Evolutionary conservation across 1,284 basidiomycete genomes (phyloP).

Genomic region (Violaceomyces palustris): DNA sequence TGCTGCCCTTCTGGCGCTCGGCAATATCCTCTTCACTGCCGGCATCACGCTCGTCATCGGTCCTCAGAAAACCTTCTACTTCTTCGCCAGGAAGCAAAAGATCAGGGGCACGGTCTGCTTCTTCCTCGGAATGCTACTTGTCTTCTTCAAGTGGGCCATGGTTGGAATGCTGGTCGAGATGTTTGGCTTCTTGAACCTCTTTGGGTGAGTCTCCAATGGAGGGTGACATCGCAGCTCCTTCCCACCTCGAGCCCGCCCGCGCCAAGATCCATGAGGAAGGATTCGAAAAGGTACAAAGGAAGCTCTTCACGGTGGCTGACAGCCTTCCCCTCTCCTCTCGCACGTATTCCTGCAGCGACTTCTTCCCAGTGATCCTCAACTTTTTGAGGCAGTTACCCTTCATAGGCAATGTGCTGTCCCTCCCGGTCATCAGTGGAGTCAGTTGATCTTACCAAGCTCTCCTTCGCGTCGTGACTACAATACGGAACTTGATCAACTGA

Average conservation of each 20-base stretch:
- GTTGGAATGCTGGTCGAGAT: slow-evolving; percentile 88
- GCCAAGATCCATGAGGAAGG: no score
- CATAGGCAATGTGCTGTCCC: slow-evolving; percentile 75
- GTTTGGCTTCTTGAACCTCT: slow-evolving; percentile 79
- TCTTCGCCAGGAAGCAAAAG: slow-evolving; percentile 95
- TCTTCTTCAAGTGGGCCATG: slow-evolving; percentile 88
- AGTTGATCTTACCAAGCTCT: no score
- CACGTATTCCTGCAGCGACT: no score
- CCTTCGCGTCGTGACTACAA: slow-evolving; percentile 51
- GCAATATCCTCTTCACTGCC: slow-evolving; percentile 61
- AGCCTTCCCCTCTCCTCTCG: background rate
- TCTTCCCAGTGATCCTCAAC: slow-evolving; percentile 96
- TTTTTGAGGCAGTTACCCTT: slow-evolving; percentile 92
- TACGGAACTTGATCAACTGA: background rate
- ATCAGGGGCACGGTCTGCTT: slow-evolving; percentile 68
- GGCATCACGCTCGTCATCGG: slow-evolving; percentile 52
- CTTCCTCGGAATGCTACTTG: slow-evolving; percentile 54
- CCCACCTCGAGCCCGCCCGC: no score
- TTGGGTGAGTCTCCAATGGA: slow-evolving; percentile 82
- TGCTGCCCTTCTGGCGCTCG: slow-evolving; percentile 89
- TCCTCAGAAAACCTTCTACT: slow-evolving; percentile 83
- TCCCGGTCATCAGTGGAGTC: slow-evolving; percentile 67
- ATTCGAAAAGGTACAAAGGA: no score
- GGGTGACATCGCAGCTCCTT: no score
- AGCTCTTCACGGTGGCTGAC: slow-evolving; percentile 1